Evolutionary conservation across 441 rosid species (phyloP), one percentile per base, ranked within the genome.

Genomic region (Euphorbia corollata): DNA sequence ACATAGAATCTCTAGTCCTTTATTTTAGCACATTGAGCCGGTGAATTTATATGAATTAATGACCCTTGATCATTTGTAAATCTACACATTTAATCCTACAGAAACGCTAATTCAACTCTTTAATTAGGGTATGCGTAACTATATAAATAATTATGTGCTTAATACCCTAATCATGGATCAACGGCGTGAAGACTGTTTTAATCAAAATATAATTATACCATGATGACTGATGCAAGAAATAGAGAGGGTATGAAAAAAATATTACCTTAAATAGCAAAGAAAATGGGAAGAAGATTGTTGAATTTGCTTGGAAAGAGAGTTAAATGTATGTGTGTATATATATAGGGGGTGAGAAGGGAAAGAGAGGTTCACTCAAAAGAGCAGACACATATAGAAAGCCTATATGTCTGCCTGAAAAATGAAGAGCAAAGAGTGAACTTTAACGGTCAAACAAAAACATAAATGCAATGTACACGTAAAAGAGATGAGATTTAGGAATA

Each of bases 341-440:
- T 30, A 59, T 30, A 59, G 5, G 39, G 41, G n/a, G 38, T 9
- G 38, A 15, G 18, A 58, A 22, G 34, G 20, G n/a, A 39, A 53
- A 18, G 24, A 23, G 58, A 2, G 11, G 50, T 38, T 41, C 47
- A 11, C 47, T 9, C 11, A 53, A 56, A 58, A 58, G 39, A 57
- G 36, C 23, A 23, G 60, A 23, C 13, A 23, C 13, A 56, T 56
- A 24, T 23, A 27, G 20, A 32, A 32, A 30, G 39, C 62, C 62
- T 16, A 16, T 39, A 58, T 24, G 61, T 30, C 19, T 27, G 61
- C 61, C 61, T 59, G 16, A 15, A 56, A 56, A 56, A 23, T 56
- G 34, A 8, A 8, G 24, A 19, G 8, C 23, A 5, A 19, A 53
- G 0, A 9, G 13, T 23, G 19, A 59, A 5, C 62, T 59, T 59